A percentile compares a stretch with the other conserved stretches of the same genome.
These are phyloP conservation scores for Ophiostoma piceae DNA, from an alignment of 2,329 filamentous ascomycete species.

Conservation along the genomic window DNA sequence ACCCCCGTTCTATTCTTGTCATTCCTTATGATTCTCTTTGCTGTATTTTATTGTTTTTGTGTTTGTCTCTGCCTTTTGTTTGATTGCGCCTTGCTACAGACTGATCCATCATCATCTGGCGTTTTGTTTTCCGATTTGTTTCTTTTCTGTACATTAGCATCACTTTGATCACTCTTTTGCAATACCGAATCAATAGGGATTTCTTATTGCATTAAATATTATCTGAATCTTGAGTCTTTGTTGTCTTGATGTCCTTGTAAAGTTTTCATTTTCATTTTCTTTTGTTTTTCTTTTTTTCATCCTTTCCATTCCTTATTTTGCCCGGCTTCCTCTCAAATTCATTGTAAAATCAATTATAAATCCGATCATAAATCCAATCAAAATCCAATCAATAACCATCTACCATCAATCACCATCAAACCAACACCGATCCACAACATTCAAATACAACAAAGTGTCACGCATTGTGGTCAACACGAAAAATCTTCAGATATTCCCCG, in stretches of 20 bases:
- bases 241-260: background rate
- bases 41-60: background rate
- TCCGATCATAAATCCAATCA: background rate
- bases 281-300: background rate
- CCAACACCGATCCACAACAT: background rate
- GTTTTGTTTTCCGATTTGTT: background rate
- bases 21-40: background rate
- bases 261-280: background rate
- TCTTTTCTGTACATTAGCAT: background rate
- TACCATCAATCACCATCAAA: background rate
- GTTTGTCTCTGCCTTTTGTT: background rate
- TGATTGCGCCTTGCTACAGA: background rate
- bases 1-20: constrained; percentile 12
- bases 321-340: background rate
- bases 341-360: background rate
- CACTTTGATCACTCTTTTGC: background rate
- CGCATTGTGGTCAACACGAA: background rate
- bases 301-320: no score
- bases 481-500: constrained; percentile 12
- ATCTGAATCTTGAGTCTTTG: background rate
- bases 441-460: constrained; percentile 8
- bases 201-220: background rate
- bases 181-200: background rate
- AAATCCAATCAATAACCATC: background rate
- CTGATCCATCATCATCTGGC: constrained; percentile 10